Evolutionary conservation across 78 protist genomes (phyloP), one percentile per base, ranked within the genome.

Genomic region (Dictyostelium brefeldianum): DNA sequence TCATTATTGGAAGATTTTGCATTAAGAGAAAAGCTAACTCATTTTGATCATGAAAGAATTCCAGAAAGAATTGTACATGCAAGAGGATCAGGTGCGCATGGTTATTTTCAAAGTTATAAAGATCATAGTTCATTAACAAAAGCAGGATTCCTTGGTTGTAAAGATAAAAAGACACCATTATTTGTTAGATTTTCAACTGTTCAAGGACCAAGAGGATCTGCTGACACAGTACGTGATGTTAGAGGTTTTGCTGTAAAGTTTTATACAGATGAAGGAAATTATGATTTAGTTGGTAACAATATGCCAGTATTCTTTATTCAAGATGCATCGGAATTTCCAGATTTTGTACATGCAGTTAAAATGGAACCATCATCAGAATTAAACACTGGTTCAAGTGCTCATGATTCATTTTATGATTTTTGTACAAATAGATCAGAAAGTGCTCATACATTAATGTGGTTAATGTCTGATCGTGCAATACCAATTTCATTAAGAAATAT

Each of bases 191-290:
- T 95, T 0, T 95, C 97, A 46, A 92, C 97, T 2, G 96, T 93
- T 53, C 57, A 51, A 9, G 80, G 94, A 5, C 64, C 43, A 36
- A 46, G 90, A 48, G 97, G 97, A 7, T 95, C 94, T 31, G 74
- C 97, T 0, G 97, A 95, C 20, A 62, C 92, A 10, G 78, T 56
- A 5, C 70, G 97, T 17, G 96, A 92, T 46, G 71, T 74, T 12
- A 43, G 89, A 17, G 97, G 97, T 5, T 92, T 95, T 62, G 97
- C 97, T 27, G 62, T 78, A 54, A 95, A 95, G 64, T 95, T 95
- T 73, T 95, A 95, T 78, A 95, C 97, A 48, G 78, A 54, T 0
- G 89, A 93, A 47, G 96, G 97, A 10, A 95, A 85, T 17, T 85
- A 27, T 57, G 97, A 95, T 31, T 1, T 95, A 0, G 95, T 95